Conservation (phyloP, 2,329 filamentous ascomycete genomes). For the Sarocladium brachiariae region DNA sequence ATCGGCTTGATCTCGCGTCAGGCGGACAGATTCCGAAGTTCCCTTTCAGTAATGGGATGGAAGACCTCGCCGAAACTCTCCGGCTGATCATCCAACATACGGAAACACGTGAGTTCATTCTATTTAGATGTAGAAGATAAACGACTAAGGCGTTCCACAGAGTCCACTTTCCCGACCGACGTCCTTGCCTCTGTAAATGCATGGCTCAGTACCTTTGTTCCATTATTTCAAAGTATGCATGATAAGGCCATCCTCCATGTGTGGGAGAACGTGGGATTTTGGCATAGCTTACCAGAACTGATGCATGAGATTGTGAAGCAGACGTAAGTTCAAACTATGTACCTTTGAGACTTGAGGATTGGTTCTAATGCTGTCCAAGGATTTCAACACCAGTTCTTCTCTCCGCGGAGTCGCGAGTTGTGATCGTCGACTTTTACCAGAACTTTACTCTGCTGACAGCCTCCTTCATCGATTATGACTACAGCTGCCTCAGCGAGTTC, state of each 20-base stretch:
- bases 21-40: neutral
- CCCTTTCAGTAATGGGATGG: neutral
- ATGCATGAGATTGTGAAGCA: constrained; percentile 27
- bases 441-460: constrained; percentile 43
- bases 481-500: constrained; percentile 22
- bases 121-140: constrained; percentile 17
- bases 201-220: neutral
- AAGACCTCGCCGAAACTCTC: neutral
- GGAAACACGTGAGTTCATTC: constrained; percentile 14
- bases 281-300: constrained; percentile 45
- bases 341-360: neutral
- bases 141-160: constrained; percentile 12
- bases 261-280: constrained; percentile 30
- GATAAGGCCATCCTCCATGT: constrained; percentile 17
- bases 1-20: no score
- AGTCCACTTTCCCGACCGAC: neutral
- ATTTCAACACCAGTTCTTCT: constrained; percentile 7
- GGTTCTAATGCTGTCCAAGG: constrained; percentile 13
- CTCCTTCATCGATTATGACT: constrained; percentile 43
- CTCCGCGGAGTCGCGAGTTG: constrained; percentile 21
- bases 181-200: neutral
- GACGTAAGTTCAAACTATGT: constrained; percentile 31
- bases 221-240: constrained; percentile 23
- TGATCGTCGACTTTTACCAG: constrained; percentile 28
- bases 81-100: neutral